Conservation (phyloP, 129 eudicot species). For the Chrysanthemum lavandulifolium region DNA sequence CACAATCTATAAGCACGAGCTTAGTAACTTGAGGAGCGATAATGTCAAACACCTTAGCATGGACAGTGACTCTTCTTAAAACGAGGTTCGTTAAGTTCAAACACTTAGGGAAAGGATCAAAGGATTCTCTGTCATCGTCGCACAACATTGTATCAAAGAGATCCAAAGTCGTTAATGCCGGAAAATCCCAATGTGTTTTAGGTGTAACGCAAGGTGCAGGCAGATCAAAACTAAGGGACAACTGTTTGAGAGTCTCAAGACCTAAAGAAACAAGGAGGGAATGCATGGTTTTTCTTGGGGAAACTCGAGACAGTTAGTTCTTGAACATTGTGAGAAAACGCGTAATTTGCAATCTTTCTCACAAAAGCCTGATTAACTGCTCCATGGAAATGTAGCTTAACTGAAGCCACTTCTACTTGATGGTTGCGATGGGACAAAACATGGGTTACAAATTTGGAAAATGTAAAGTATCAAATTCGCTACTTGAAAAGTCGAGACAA, state of each 20-base stretch:
- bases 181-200: constrained; percentile 23
- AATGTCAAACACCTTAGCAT: not conserved
- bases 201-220: not conserved
- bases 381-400: constrained; percentile 13
- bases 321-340: constrained; percentile 22
- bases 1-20: not conserved
- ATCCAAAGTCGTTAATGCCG: constrained; percentile 17
- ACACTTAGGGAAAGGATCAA: constrained; percentile 17
- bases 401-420: constrained; percentile 7
- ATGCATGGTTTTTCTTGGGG: not conserved
- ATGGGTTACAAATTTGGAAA: constrained; percentile 18
- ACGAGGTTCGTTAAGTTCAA: constrained; percentile 13
- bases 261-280: constrained; percentile 11
- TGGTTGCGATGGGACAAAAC: constrained; percentile 7
- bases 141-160: not conserved
- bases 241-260: constrained; percentile 13
- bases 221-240: not conserved
- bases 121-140: not conserved
- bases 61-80: not conserved
- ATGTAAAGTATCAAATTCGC: not conserved
- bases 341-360: constrained; percentile 18
- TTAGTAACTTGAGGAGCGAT: constrained; percentile 11
- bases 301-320: not conserved
- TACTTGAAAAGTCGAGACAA: constrained; percentile 7
- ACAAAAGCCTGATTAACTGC: not conserved